Evolutionary conservation across 2,329 filamentous ascomycete genomes (phyloP), one percentile per base, ranked within the genome.

Genomic region (Penicillium olsonii): DNA sequence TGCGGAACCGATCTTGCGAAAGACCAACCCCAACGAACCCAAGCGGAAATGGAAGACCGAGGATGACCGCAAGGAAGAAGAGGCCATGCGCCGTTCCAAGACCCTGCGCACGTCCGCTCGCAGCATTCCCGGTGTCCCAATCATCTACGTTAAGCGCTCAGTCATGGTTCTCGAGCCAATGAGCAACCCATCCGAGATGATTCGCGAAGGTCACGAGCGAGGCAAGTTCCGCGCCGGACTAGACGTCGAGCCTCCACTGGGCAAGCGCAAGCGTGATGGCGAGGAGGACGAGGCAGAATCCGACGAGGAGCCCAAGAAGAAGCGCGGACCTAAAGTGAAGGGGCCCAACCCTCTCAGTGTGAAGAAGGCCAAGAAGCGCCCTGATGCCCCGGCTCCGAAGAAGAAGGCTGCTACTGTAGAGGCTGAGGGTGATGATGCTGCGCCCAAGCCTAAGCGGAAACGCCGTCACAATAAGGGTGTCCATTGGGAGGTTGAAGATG

Each of bases 101-200:
- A 51, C 66, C 24, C 62, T 78, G 20, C 63, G 75, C 12, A 59
- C 66, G 9, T 63, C 61, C 10, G 74, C 74, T 38, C 66, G 76
- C 35, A 58, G 68, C 15, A 72, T 78, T 10, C 74, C 74, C 12
- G 76, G 76, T 42, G 75, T 78, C 26, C 76, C 76, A 14, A 73
- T 78, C 22, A 71, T 78, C 37, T 78, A 77, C 59, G 76, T 78
- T 26, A 78, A 78, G 63, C 67, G 76, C 39, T 77, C 75, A 14
- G 75, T 78, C 7, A 78, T 78, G 75, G 69, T 78, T 12, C 58
- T 78, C 47, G 75, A 78, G 59, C 75, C 76, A 12, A 66, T 78
- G 68, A 76, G 74, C 46, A 67, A 61, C 17, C 64, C 66, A 2
- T 77, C 74, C 12, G 71, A 75, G 55, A 63, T 64, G 18, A 63